Evolutionary conservation across 768 basidiomycete genomes (phyloP).

Genomic region (Strobilomyces dryophilus): DNA sequence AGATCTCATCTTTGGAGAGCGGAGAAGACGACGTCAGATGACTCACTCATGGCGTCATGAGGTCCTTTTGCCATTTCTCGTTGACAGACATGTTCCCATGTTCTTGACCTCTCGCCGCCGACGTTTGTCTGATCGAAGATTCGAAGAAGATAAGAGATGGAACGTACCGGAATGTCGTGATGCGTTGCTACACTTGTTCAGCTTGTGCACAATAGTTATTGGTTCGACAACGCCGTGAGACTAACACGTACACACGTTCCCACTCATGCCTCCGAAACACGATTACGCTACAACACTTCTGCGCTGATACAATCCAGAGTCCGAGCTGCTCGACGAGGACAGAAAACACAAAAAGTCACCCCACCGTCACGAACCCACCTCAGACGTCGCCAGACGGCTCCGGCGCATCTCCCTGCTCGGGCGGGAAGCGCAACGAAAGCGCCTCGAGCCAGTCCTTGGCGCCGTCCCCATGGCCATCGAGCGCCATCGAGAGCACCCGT

Average conservation of each 20-base stretch:
- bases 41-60: too few relatives aligned
- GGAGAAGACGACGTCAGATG: too few relatives aligned
- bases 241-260: neutral
- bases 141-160: too few relatives aligned
- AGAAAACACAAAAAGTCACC: neutral
- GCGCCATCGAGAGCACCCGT: constrained; percentile 3
- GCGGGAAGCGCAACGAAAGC: constrained; percentile 12
- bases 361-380: neutral
- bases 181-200: too few relatives aligned
- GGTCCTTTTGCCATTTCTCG: too few relatives aligned
- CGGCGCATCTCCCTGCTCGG: neutral
- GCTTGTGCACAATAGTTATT: neutral
- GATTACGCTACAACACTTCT: neutral
- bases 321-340: neutral
- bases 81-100: too few relatives aligned
- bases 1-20: too few relatives aligned
- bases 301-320: neutral
- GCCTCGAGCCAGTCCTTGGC: constrained; percentile 18
- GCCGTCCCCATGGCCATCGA: constrained; percentile 1
- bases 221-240: neutral
- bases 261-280: neutral
- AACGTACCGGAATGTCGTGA: too few relatives aligned
- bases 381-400: neutral
- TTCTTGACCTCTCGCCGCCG: too few relatives aligned
- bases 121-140: too few relatives aligned